These are phyloP conservation scores for Apiotrichum mycotoxinovorans DNA, from an alignment of 1,284 basidiomycete species.

Conservation along the genomic window DNA sequence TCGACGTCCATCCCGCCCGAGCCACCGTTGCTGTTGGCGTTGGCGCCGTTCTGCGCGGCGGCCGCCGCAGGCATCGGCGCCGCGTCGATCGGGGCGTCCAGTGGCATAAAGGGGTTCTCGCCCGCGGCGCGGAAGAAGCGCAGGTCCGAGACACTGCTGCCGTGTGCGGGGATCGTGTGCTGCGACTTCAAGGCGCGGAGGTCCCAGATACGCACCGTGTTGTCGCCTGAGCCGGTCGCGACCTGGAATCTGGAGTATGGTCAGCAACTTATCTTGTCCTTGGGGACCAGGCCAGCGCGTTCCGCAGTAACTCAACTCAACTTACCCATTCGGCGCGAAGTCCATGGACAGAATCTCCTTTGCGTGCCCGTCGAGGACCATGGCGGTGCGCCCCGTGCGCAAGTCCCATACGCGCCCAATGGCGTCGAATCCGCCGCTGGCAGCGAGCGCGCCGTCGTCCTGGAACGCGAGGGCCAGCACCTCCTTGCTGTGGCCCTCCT, in stretches of 20 bases:
- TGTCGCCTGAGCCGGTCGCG: conserved; percentile 92
- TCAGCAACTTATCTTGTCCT: too few species aligned
- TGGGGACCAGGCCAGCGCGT: too few species aligned
- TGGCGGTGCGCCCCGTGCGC: conserved; percentile 89
- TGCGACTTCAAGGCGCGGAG: conserved; percentile 83
- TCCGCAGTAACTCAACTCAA: too few species aligned
- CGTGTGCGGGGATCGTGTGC: conserved; percentile 96
- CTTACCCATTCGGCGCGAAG: conserved; percentile 92
- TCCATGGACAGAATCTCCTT: conserved; percentile 87
- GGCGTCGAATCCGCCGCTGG: conserved; percentile 80
- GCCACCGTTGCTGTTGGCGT: conserved; percentile 22
- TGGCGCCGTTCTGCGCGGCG: too few species aligned
- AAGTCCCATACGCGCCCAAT: conserved; percentile 97
- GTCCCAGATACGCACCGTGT: conserved; percentile 98
- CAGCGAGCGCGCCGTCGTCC: conserved; percentile 76
- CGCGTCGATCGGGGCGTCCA: conserved; percentile 20
- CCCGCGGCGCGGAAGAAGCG: conserved; percentile 71
- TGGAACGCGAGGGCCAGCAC: conserved; percentile 95
- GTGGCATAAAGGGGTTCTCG: conserved; percentile 37
- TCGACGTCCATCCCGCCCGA: conserved; percentile 42
- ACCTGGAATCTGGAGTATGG: conserved; percentile 74
- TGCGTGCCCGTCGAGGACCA: conserved; percentile 97
- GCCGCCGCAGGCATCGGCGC: background rate
- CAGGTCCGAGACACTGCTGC: conserved; percentile 89
- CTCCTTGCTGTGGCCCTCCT: conserved; percentile 97